Conservation (phyloP, 1,139 yeast genomes). For the Lizanozyma gosingica region DNA sequence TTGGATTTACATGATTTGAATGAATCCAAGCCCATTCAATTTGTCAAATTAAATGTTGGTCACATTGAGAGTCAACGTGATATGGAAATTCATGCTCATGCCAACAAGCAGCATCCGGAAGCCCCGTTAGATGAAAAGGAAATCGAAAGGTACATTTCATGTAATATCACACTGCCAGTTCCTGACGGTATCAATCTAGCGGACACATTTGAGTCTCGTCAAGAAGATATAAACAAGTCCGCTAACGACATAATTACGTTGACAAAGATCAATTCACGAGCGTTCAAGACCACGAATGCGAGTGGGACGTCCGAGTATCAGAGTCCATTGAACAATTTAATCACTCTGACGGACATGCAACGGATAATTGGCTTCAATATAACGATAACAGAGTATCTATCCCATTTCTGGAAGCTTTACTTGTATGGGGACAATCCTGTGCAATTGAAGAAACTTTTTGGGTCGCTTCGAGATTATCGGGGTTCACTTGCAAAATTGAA, state of each 20-base stretch:
- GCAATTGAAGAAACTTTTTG: constrained; percentile 25
- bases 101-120: background rate
- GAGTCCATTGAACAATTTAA: constrained; percentile 13
- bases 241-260: constrained; percentile 23
- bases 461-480: background rate
- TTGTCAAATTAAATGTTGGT: constrained; percentile 46
- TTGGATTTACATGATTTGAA: constrained; percentile 57
- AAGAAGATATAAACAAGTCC: constrained; percentile 25
- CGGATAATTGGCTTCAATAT: constrained; percentile 31
- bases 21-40: constrained; percentile 38
- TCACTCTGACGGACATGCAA: constrained; percentile 20
- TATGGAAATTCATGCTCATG: background rate
- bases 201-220: constrained; percentile 23
- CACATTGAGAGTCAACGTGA: background rate
- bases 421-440: constrained; percentile 29
- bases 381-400: constrained; percentile 33
- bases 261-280: constrained; percentile 28
- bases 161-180: background rate
- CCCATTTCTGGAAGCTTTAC: constrained; percentile 37
- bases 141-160: background rate
- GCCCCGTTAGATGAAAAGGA: background rate
- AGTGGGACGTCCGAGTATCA: constrained; percentile 5
- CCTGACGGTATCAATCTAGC: constrained; percentile 19
- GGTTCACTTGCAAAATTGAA: constrained; percentile 27
- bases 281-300: constrained; percentile 12